A percentile compares a stretch with the other conserved stretches of the same genome.
Conservation (phyloP, 768 basidiomycete genomes). For the Boletus vermiculosoides region DNA sequence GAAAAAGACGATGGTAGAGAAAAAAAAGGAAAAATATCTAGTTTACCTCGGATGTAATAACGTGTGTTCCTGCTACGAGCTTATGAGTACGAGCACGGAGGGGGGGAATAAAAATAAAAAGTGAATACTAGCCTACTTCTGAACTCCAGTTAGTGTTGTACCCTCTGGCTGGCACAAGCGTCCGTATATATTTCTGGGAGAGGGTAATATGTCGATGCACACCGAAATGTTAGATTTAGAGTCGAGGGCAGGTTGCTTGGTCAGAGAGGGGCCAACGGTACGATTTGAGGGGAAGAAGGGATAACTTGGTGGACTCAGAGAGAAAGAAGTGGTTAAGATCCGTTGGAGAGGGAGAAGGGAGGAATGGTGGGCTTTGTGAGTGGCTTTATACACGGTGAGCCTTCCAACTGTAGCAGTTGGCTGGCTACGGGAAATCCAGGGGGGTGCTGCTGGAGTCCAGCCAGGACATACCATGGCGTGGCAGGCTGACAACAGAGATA, state of each 20-base stretch:
- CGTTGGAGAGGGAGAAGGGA: neutral
- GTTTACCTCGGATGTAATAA: neutral
- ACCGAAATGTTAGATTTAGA: neutral
- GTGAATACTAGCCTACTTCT: neutral
- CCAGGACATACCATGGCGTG: no score
- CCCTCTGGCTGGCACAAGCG: neutral
- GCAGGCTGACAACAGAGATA: no score
- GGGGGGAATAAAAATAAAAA: neutral
- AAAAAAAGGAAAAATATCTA: neutral
- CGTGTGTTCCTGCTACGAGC: neutral
- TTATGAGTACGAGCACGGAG: neutral
- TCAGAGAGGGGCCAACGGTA: neutral
- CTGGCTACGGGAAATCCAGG: neutral
- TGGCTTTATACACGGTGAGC: neutral
- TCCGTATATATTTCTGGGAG: neutral
- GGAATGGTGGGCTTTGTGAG: neutral
- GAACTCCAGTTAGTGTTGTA: neutral
- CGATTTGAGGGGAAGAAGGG: neutral
- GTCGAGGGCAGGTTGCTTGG: neutral
- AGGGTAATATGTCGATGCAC: neutral
- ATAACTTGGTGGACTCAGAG: neutral
- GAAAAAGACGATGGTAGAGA: neutral
- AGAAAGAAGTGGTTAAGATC: neutral
- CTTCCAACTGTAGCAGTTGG: no score
- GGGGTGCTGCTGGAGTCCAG: neutral